Evolutionary conservation across 2,329 filamentous ascomycete genomes (phyloP).

Genomic region (Cephalotrichum gorgonifer): DNA sequence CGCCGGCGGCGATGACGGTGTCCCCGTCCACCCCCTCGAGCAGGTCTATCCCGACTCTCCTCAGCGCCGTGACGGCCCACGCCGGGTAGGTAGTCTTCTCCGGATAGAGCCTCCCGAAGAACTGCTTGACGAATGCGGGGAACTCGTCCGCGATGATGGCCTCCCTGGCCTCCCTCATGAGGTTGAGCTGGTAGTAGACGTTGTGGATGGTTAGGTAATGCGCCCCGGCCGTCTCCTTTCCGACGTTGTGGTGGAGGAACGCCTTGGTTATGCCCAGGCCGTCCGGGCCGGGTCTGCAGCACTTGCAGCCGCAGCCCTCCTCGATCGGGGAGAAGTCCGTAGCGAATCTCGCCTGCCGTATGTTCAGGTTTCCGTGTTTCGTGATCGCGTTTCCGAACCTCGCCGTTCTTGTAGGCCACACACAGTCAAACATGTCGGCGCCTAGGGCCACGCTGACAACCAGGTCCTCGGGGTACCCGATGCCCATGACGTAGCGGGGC

Average conservation of each 20-base stretch:
- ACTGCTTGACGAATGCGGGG: slow-evolving; percentile 65
- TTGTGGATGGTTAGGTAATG: slow-evolving; percentile 85
- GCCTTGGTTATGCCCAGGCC: slow-evolving; percentile 76
- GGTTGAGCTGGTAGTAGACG: slow-evolving; percentile 77
- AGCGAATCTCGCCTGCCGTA: slow-evolving; percentile 66
- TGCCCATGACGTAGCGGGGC: slow-evolving; percentile 98
- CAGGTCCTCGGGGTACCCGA: slow-evolving; percentile 93
- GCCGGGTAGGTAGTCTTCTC: slow-evolving; percentile 57
- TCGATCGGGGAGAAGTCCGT: slow-evolving; percentile 78
- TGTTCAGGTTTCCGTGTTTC: slow-evolving; percentile 67
- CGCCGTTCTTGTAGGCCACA: slow-evolving; percentile 94
- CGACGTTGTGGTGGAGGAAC: slow-evolving; percentile 82
- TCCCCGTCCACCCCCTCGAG: background rate
- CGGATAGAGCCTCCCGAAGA: slow-evolving; percentile 65
- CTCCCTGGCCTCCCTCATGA: slow-evolving; percentile 68
- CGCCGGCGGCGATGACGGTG: background rate
- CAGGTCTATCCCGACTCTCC: slow-evolving; percentile 70
- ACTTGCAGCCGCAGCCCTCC: slow-evolving; percentile 68
- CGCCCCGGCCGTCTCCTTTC: slow-evolving; percentile 91
- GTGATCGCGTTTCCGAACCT: slow-evolving; percentile 94
- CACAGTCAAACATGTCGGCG: slow-evolving; percentile 99
- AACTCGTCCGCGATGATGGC: slow-evolving; percentile 75
- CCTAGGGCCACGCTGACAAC: slow-evolving; percentile 88
- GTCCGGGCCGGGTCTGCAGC: slow-evolving; percentile 56
- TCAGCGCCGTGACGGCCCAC: slow-evolving; percentile 78